Conservation (phyloP, 192 early-diverging fungal genomes). For the Gaertneriomyces semiglobifer region DNA sequence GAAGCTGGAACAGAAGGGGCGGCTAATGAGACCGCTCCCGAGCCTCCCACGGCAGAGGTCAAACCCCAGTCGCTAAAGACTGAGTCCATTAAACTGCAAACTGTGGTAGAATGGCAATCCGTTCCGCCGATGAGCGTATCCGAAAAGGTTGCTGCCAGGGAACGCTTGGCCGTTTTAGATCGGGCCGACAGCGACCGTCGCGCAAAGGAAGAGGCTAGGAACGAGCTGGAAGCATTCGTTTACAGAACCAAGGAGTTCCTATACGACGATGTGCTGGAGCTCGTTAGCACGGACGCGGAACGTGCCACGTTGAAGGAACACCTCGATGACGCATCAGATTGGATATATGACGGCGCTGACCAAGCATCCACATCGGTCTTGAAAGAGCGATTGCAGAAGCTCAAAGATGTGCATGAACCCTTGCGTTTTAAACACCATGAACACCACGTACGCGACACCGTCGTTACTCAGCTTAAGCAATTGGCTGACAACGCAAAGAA, state of each 20-base stretch:
- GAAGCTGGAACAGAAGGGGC: slow-evolving; percentile 29
- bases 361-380: slow-evolving; percentile 50
- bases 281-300: slow-evolving; percentile 69
- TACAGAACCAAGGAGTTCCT: slow-evolving; percentile 82
- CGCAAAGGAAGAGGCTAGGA: slow-evolving; percentile 76
- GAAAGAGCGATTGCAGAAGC: slow-evolving; percentile 31
- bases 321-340: slow-evolving; percentile 65
- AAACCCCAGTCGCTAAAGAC: slow-evolving; percentile 39
- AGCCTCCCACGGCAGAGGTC: slow-evolving; percentile 5
- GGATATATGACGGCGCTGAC: slow-evolving; percentile 83
- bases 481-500: background rate
- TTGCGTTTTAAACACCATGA: slow-evolving; percentile 49
- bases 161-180: slow-evolving; percentile 68
- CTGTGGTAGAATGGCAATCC: slow-evolving; percentile 55
- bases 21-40: slow-evolving; percentile 14
- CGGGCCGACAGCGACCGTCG: slow-evolving; percentile 63
- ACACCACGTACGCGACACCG: slow-evolving; percentile 50
- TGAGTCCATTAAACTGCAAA: slow-evolving; percentile 55
- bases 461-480: slow-evolving; percentile 24
- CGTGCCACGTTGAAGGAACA: slow-evolving; percentile 57
- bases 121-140: slow-evolving; percentile 49
- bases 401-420: slow-evolving; percentile 44
- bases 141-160: slow-evolving; percentile 30
- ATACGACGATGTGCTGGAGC: slow-evolving; percentile 67
- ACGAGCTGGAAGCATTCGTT: slow-evolving; percentile 85